Evolutionary conservation across 2,329 filamentous ascomycete genomes (phyloP), one percentile per base, ranked within the genome.

Genomic region (Neonectria faginata): DNA sequence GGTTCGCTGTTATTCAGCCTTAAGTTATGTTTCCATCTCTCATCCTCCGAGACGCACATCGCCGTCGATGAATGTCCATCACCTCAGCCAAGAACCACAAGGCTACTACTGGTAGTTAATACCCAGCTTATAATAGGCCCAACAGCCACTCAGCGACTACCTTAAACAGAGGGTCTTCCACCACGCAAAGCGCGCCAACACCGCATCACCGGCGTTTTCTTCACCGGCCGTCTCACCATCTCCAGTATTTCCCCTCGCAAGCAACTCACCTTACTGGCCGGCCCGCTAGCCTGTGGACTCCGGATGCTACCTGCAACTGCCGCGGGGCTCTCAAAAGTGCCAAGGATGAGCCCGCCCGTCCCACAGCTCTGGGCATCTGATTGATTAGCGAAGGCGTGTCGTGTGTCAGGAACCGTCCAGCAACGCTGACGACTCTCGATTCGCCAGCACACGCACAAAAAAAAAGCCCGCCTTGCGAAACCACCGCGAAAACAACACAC

Each of bases 331-430:
- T 36, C 36, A n/a, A 39, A n/a, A 57, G 57, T 36, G 39, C 20
- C 45, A 27, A 22, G 44, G 45, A 44, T 48, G 31, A 11, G 31
- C 11, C 22, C 39, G 29, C 20, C 25, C 44, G 61, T 64, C 51
- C 61, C 61, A 60, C 61, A 60, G 52, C 51, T 41, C 36, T 56
- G 56, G 44, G 31, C 56, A 45, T 55, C 61, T 64, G 61, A 64
- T 59, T 64, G 61, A 64, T 29, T 64, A 55, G 48, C 25, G 16
- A 14, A 11, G 9, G 31, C 48, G 20, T 20, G 9, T 42, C 27
- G 39, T 39, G 27, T 53, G 48, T 9, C 39, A 14, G 25, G 27
- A 52, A 16, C n/a, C 47, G 48, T 39, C 55, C 27, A 59, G 60
- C 61, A 60, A 60, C 39, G 55, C 58, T 25, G 25, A 54, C 29